These are phyloP conservation scores for Stylosanthes scabra DNA, from an alignment of 331 rosid genomes.

Conservation along the genomic window DNA sequence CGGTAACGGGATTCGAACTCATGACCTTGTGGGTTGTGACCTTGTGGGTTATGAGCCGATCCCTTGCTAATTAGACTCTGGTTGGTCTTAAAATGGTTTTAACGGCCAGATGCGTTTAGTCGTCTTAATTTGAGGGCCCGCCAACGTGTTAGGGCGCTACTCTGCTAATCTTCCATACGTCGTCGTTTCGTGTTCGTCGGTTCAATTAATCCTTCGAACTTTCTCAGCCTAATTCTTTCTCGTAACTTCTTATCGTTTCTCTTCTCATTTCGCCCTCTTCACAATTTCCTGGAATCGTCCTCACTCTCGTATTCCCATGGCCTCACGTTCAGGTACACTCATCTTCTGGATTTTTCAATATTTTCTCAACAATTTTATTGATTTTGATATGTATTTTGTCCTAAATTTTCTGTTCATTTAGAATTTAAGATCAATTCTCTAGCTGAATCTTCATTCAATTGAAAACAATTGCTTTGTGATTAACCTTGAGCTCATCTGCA, in stretches of 20 bases:
- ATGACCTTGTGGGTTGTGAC: too few relatives aligned
- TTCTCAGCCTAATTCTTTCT: conserved; percentile 17
- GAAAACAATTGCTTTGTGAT: background rate
- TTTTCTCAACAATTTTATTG: background rate
- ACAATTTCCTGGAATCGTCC: conserved; percentile 23
- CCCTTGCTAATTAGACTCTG: too few relatives aligned
- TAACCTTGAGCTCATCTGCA: conserved; percentile 9
- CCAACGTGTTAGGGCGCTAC: background rate
- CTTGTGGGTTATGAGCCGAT: too few relatives aligned
- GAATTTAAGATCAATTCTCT: conserved; percentile 5
- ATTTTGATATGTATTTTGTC: conserved; percentile 23
- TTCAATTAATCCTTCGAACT: background rate
- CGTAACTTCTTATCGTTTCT: background rate
- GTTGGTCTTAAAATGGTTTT: background rate
- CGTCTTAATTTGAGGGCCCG: background rate
- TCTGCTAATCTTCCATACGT: conserved; percentile 8
- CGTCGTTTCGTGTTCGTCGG: conserved; percentile 28
- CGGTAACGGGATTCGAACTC: too few relatives aligned
- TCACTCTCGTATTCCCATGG: conserved; percentile 53
- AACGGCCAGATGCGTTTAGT: background rate
- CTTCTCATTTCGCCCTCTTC: conserved; percentile 22
- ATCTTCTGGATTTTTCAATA: background rate
- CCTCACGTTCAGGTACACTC: conserved; percentile 73
- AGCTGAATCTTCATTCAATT: conserved; percentile 6
- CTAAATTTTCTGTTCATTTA: background rate